A percentile compares a stretch with the other conserved stretches of the same genome.
These are phyloP conservation scores for Mycena floridula DNA, from an alignment of 768 basidiomycete species.

Conservation along the genomic window DNA sequence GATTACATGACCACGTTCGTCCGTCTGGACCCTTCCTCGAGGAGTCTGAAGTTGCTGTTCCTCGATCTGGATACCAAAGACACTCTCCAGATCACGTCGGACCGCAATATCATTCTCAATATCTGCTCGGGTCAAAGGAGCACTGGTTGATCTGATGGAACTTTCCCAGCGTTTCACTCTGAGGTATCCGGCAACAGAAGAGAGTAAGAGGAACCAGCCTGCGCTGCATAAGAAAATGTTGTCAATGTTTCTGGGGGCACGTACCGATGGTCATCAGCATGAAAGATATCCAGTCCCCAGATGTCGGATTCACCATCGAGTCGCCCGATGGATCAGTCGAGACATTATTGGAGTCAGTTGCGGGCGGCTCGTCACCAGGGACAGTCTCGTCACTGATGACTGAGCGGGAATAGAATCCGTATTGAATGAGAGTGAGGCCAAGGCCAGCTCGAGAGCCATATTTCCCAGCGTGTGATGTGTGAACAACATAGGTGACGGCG, in stretches of 20 bases:
- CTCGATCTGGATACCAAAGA: constrained; percentile 43
- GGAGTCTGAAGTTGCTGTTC: constrained; percentile 18
- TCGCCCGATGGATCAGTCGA: constrained; percentile 13
- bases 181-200: constrained; percentile 77
- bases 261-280: constrained; percentile 83
- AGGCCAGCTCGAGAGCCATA: constrained; percentile 91
- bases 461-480: constrained; percentile 88
- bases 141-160: constrained; percentile 44
- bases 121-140: constrained; percentile 37
- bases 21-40: constrained; percentile 4
- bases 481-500: constrained; percentile 85
- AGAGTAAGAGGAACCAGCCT: constrained; percentile 91
- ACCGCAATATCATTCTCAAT: constrained; percentile 45
- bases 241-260: constrained; percentile 8
- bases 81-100: constrained; percentile 42
- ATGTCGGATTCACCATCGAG: constrained; percentile 27
- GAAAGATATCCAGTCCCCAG: constrained; percentile 88
- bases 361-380: constrained; percentile 3
- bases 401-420: constrained; percentile 68
- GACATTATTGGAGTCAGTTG: constrained; percentile 1
- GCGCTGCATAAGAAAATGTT: constrained; percentile 1
- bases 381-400: constrained; percentile 15
- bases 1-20: constrained; percentile 20
- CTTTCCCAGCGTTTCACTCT: constrained; percentile 82
- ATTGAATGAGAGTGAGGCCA: constrained; percentile 93